Evolutionary conservation across 2,329 filamentous ascomycete genomes (phyloP).

Genomic region (Fusarium setosum): DNA sequence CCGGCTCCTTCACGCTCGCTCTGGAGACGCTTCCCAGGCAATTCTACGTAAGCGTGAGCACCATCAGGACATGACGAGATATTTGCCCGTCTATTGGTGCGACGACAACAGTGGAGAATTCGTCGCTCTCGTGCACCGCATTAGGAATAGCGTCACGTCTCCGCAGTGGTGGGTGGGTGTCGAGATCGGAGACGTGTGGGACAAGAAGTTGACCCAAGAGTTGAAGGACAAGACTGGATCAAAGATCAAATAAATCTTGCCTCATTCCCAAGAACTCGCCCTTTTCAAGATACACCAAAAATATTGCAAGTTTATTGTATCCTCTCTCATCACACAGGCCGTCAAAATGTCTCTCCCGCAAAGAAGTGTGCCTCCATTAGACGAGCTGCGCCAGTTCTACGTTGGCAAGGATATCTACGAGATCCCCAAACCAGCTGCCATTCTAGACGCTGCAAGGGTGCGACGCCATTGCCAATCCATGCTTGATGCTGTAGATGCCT

Average conservation of each 20-base stretch:
- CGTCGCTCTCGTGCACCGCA: background rate
- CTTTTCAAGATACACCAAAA: background rate
- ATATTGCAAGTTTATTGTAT: background rate
- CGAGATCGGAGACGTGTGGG: background rate
- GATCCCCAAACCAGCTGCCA: constrained; percentile 64
- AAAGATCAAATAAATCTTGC: background rate
- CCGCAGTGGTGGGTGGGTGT: no score
- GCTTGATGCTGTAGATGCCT: constrained; percentile 58
- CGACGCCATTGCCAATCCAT: constrained; percentile 67
- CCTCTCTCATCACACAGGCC: background rate
- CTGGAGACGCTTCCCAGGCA: no score
- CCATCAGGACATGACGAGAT: no score
- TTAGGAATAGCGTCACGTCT: background rate
- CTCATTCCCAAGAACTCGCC: background rate
- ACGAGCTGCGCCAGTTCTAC: constrained; percentile 39
- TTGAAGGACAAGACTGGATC: background rate
- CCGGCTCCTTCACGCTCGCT: no score
- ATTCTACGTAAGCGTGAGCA: no score
- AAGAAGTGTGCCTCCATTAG: constrained; percentile 5
- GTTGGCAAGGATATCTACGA: constrained; percentile 39
- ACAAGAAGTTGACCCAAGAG: background rate
- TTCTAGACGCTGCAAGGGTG: constrained; percentile 66
- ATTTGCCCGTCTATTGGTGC: no score
- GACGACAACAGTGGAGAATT: no score
- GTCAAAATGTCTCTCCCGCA: constrained; percentile 39